These are phyloP conservation scores for Amaranthus palmeri DNA, from an alignment of 148 eudicot species.

Conservation along the genomic window DNA sequence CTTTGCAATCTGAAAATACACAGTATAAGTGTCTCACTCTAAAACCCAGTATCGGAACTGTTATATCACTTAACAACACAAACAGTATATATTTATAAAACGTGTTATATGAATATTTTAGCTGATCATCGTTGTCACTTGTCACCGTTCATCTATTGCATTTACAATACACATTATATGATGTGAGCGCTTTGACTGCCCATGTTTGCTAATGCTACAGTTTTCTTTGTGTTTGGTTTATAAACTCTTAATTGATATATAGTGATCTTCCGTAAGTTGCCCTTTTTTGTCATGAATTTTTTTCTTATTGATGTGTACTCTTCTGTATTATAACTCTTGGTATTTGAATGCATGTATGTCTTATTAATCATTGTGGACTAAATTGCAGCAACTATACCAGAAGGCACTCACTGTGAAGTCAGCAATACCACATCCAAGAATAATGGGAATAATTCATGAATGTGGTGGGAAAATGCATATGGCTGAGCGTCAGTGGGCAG, in stretches of 20 bases:
- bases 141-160: no score
- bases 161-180: not conserved
- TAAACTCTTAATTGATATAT: no score
- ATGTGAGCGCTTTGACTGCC: not conserved
- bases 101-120: no score
- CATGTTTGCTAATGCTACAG: no score
- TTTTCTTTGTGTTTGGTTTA: no score
- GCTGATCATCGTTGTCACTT: no score
- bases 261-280: not conserved
- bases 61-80: no score
- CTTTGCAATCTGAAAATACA: not conserved
- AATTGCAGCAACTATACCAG: constrained; percentile 81
- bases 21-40: no score
- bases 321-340: not conserved
- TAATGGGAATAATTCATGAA: constrained; percentile 97
- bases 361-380: constrained; percentile 16
- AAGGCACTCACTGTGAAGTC: constrained; percentile 92
- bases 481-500: constrained; percentile 98
- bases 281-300: not conserved
- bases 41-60: no score
- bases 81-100: no score
- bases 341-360: constrained; percentile 4
- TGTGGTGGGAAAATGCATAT: constrained; percentile 99
- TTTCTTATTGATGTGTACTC: not conserved
- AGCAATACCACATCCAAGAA: constrained; percentile 98